Conservation (phyloP, 2,329 filamentous ascomycete genomes). For the Nothophoma quercina region DNA sequence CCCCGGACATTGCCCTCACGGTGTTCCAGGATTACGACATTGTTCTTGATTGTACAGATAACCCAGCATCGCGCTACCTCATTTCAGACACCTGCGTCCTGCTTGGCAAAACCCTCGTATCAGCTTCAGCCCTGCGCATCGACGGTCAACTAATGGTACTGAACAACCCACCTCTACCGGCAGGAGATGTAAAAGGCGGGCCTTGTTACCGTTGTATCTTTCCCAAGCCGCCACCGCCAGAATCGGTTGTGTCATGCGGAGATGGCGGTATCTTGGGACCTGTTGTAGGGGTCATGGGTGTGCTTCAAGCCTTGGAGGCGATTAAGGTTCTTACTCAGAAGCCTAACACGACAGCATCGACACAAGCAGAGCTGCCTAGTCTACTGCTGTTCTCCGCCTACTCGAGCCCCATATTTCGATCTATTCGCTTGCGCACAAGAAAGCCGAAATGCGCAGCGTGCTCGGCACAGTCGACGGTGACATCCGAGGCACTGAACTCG, state of each 20-base stretch:
- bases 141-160: constrained; percentile 91
- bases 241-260: constrained; percentile 83
- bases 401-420: constrained; percentile 69
- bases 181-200: constrained; percentile 67
- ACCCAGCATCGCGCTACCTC: constrained; percentile 88
- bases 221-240: constrained; percentile 82
- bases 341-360: constrained; percentile 22
- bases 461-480: constrained; percentile 68
- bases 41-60: constrained; percentile 94
- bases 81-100: constrained; percentile 90
- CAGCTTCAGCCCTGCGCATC: constrained; percentile 85
- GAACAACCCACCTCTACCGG: constrained; percentile 75
- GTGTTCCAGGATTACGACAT: constrained; percentile 78
- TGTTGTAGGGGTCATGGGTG: constrained; percentile 91
- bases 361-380: constrained; percentile 43
- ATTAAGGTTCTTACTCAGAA: constrained; percentile 76
- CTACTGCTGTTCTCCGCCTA: constrained; percentile 65
- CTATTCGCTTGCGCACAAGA: constrained; percentile 74
- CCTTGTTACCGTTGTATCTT: constrained; percentile 97
- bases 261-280: constrained; percentile 93
- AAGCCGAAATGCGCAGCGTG: constrained; percentile 80
- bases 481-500: constrained; percentile 65
- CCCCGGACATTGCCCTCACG: constrained; percentile 69
- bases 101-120: constrained; percentile 79
- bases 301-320: constrained; percentile 87